These are phyloP conservation scores for Lunularia cruciata DNA, from an alignment of 225 moss, liverwort and hornwort species.

Conservation along the genomic window DNA sequence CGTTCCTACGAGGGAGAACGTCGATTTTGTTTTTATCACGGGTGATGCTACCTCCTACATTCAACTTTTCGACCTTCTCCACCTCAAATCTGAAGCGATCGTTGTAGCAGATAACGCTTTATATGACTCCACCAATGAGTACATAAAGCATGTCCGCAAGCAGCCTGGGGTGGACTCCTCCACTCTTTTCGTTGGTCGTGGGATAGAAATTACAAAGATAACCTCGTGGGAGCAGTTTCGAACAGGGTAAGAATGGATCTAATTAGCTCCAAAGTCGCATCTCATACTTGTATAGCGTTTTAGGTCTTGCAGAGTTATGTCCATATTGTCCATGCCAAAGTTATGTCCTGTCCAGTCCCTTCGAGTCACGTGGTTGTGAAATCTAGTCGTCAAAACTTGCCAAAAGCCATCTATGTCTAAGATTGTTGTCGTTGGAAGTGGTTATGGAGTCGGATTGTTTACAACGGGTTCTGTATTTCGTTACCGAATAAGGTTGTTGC, in stretches of 20 bases:
- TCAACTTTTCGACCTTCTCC: conserved; percentile 72
- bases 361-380: too few species aligned
- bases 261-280: too few species aligned
- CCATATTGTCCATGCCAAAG: too few species aligned
- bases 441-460: too few species aligned
- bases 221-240: conserved; percentile 64
- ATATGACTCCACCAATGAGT: conserved; percentile 72
- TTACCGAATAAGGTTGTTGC: too few species aligned
- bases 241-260: conserved; percentile 56
- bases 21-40: conserved; percentile 63
- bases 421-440: too few species aligned
- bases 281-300: too few species aligned
- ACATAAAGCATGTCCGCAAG: conserved; percentile 77
- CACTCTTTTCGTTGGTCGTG: conserved; percentile 70
- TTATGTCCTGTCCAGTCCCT: too few species aligned
- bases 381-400: too few species aligned
- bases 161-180: conserved; percentile 82
- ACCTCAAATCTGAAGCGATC: conserved; percentile 71
- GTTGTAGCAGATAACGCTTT: conserved; percentile 77
- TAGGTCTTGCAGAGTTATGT: too few species aligned
- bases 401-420: too few species aligned
- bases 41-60: conserved; percentile 67
- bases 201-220: conserved; percentile 80
- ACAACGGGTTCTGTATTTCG: too few species aligned
- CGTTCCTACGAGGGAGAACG: conserved; percentile 58